Evolutionary conservation across 2,329 filamentous ascomycete genomes (phyloP).

Genomic region (Fusarium kyushuense): DNA sequence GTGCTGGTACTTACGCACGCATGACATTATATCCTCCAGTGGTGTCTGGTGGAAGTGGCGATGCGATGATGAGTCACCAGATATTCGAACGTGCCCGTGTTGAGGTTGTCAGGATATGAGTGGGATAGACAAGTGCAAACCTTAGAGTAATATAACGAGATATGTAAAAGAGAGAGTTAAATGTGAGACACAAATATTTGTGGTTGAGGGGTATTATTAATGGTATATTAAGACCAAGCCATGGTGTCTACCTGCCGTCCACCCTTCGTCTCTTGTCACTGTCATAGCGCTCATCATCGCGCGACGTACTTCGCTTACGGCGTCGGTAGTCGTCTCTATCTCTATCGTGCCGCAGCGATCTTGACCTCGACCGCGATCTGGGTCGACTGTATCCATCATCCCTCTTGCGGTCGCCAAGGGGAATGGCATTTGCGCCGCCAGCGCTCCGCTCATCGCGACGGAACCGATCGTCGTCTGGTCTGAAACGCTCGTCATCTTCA

Average conservation of each 20-base stretch:
- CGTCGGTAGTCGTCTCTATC: slow-evolving; percentile 61
- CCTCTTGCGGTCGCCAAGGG: slow-evolving; percentile 63
- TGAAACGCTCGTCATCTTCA: slow-evolving; percentile 74
- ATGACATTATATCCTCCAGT: slow-evolving; percentile 78
- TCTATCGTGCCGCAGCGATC: slow-evolving; percentile 63
- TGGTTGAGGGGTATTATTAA: slow-evolving; percentile 46
- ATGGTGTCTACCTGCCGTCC: slow-evolving; percentile 55
- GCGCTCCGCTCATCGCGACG: slow-evolving; percentile 58
- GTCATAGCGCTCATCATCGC: slow-evolving; percentile 65
- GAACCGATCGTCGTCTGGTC: slow-evolving; percentile 69
- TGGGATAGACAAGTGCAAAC: slow-evolving; percentile 11
- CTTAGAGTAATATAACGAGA: slow-evolving; percentile 39
- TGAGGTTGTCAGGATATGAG: slow-evolving; percentile 83
- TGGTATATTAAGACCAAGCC: slow-evolving; percentile 31
- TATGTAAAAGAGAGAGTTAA: slow-evolving; percentile 30
- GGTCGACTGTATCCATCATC: slow-evolving; percentile 30
- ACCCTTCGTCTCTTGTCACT: slow-evolving; percentile 71
- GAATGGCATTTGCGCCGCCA: slow-evolving; percentile 77
- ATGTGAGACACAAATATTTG: slow-evolving; percentile 10
- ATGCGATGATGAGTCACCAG: slow-evolving; percentile 75
- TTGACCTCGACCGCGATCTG: slow-evolving; percentile 59
- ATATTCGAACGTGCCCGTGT: slow-evolving; percentile 87
- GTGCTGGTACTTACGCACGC: slow-evolving; percentile 85
- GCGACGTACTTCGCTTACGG: slow-evolving; percentile 69
- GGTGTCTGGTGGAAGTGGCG: slow-evolving; percentile 68